Evolutionary conservation across 148 eudicot genomes (phyloP).

Genomic region (Agrostemma githago): DNA sequence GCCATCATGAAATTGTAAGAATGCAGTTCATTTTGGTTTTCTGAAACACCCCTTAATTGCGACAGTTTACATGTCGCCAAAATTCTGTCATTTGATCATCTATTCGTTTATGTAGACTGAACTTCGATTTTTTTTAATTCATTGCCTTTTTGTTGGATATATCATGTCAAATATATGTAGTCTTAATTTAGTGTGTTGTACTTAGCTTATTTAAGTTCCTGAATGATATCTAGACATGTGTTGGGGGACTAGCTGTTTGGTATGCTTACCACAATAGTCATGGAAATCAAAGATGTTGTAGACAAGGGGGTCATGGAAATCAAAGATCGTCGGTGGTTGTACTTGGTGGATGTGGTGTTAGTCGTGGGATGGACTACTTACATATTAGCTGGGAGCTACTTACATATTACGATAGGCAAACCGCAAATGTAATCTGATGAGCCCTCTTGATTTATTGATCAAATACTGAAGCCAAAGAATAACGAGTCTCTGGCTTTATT

Average conservation of each 20-base stretch:
- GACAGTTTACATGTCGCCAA: background rate
- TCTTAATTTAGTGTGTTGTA: background rate
- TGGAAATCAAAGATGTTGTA: background rate
- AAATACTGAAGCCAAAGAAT: background rate
- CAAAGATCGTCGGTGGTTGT: too few relatives aligned
- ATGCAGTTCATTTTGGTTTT: background rate
- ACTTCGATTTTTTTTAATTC: background rate
- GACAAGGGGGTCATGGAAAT: background rate
- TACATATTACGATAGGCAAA: background rate
- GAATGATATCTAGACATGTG: too few relatives aligned
- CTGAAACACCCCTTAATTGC: background rate
- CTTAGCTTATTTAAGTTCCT: background rate
- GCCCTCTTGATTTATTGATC: too few relatives aligned
- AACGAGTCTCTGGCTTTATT: background rate
- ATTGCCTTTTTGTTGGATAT: background rate
- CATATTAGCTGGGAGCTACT: background rate
- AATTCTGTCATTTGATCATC: background rate
- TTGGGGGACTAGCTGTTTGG: background rate
- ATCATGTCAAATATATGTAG: background rate
- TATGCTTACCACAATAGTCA: background rate
- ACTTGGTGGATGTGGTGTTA: background rate
- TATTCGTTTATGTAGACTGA: background rate
- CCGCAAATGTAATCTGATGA: background rate
- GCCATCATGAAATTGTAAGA: conserved; percentile 63
- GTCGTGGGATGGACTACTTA: too few relatives aligned